Percentiles rank a stretch among this genome's conserved stretches.
Conservation (phyloP, 768 basidiomycete species). For the Trametes cinnabarina region DNA sequence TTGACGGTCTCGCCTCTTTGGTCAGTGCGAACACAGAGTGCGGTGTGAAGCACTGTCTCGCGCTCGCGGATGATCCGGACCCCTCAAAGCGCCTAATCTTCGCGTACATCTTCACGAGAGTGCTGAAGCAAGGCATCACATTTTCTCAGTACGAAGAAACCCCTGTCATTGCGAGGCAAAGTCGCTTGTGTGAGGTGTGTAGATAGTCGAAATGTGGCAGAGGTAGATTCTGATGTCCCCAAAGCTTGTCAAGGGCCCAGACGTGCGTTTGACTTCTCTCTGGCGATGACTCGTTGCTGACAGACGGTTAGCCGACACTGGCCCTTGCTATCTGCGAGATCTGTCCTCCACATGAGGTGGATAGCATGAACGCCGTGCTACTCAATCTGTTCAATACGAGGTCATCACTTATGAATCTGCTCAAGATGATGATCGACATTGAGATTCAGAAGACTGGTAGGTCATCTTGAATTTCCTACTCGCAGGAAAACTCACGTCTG, state of each 20-base stretch:
- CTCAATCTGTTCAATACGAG: constrained; percentile 85
- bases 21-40: constrained; percentile 83
- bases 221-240: neutral
- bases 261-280: constrained; percentile 44
- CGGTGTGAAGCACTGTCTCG: constrained; percentile 85
- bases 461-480: neutral
- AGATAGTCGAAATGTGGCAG: neutral
- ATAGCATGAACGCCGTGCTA: constrained; percentile 80
- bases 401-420: constrained; percentile 63
- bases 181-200: constrained; percentile 35
- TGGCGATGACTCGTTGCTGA: neutral
- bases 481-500: neutral
- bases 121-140: constrained; percentile 75
- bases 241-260: constrained; percentile 71
- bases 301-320: constrained; percentile 56
- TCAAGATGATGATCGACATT: constrained; percentile 82
- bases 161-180: constrained; percentile 25
- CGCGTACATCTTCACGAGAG: constrained; percentile 78
- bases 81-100: constrained; percentile 73
- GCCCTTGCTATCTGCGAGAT: constrained; percentile 86
- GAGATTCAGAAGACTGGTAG: constrained; percentile 79
- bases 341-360: constrained; percentile 75
- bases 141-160: constrained; percentile 60
- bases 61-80: constrained; percentile 74
- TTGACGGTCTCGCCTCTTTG: constrained; percentile 77